A percentile compares a stretch with the other conserved stretches of the same genome.
Conservation (phyloP, 176 grass and related monocot species). For the Poa annua region DNA sequence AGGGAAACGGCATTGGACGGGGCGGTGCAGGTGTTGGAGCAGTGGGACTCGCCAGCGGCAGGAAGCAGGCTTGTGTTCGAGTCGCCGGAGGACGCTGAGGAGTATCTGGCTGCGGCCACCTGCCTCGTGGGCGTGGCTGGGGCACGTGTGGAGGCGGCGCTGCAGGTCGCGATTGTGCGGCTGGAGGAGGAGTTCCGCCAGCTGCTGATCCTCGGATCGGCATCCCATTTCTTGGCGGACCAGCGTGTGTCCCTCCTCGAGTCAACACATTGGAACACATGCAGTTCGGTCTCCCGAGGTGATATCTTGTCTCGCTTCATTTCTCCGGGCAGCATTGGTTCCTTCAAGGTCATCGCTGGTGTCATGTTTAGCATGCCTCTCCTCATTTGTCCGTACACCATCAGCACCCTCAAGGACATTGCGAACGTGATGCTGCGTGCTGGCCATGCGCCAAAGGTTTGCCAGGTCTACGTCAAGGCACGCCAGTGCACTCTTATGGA, state of each 20-base stretch:
- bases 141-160: slow-evolving; percentile 50
- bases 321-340: slow-evolving; percentile 25
- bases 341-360: neutral
- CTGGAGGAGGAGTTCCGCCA: slow-evolving; percentile 87
- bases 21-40: slow-evolving; percentile 38
- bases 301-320: slow-evolving; percentile 67
- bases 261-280: neutral
- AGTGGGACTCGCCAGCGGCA: slow-evolving; percentile 33
- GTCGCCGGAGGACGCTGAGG: slow-evolving; percentile 42
- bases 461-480: slow-evolving; percentile 71
- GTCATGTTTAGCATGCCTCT: neutral
- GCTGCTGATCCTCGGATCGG: slow-evolving; percentile 58
- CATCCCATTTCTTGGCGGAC: too few species aligned
- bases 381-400: neutral
- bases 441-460: slow-evolving; percentile 66
- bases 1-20: slow-evolving; percentile 25
- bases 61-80: slow-evolving; percentile 54
- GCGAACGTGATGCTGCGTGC: slow-evolving; percentile 71
- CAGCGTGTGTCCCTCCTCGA: too few species aligned
- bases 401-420: slow-evolving; percentile 62
- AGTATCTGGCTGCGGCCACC: slow-evolving; percentile 65
- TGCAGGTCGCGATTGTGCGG: slow-evolving; percentile 72
- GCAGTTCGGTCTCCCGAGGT: slow-evolving; percentile 50
- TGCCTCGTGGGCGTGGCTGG: slow-evolving; percentile 35
- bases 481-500: slow-evolving; percentile 67